Conservation (phyloP, 129 eudicot species). For the Flaveria trinervia region DNA sequence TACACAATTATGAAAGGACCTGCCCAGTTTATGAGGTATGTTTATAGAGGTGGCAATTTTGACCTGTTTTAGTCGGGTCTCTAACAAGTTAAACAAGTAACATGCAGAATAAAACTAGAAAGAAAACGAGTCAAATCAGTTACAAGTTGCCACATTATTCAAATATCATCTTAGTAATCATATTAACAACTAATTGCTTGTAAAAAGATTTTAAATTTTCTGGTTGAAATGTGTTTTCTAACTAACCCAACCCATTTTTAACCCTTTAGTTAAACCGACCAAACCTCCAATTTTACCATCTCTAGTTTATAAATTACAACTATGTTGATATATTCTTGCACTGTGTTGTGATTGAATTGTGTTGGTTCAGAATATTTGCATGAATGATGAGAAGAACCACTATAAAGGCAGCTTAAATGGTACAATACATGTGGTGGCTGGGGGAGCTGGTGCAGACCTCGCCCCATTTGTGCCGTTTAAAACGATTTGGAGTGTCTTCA, state of each 20-base stretch:
- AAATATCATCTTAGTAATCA: too few relatives aligned
- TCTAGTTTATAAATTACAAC: not conserved
- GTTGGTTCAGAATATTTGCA: conserved; percentile 61
- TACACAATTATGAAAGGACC: conserved; percentile 75
- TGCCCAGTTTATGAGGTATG: conserved; percentile 77
- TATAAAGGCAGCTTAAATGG: conserved; percentile 58
- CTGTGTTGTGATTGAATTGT: not conserved
- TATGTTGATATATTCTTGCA: not conserved
- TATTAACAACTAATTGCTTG: too few relatives aligned
- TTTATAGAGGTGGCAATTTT: not conserved
- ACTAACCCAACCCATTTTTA: too few relatives aligned
- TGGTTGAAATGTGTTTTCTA: too few relatives aligned
- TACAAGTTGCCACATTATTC: too few relatives aligned
- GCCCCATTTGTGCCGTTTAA: conserved; percentile 43
- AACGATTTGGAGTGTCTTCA: conserved; percentile 61
- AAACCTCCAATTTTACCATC: too few relatives aligned
- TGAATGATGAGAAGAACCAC: conserved; percentile 43
- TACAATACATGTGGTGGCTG: conserved; percentile 69
- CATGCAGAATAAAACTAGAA: too few relatives aligned
- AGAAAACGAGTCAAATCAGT: not conserved
- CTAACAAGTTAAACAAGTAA: not conserved
- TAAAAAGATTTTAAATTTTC: too few relatives aligned
- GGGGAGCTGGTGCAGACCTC: conserved; percentile 71
- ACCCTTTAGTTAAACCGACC: too few relatives aligned
- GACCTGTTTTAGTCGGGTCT: not conserved